phyloP scores from a whole-genome alignment of 345 rosid species.

The Citrus australasica region DNA sequence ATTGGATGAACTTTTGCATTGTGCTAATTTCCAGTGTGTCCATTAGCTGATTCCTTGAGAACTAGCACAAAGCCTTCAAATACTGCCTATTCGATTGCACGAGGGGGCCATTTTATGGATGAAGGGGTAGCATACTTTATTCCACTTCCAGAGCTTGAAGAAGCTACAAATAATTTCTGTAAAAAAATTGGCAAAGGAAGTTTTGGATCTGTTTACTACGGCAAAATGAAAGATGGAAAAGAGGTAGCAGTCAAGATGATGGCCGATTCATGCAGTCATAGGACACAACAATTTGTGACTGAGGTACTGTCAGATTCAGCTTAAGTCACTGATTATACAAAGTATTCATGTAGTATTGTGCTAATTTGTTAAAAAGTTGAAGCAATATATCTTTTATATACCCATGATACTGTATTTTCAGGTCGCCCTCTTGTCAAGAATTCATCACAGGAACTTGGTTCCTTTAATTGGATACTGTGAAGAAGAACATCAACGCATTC shows the following conservation, averaged over 20 bases:
- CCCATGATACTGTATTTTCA: slow-evolving; percentile 24
- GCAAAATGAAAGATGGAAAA: slow-evolving; percentile 92
- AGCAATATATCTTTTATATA: neutral
- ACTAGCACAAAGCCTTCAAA: slow-evolving; percentile 43
- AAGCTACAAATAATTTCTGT: slow-evolving; percentile 69
- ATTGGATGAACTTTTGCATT: neutral
- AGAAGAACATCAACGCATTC: slow-evolving; percentile 62
- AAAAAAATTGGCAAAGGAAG: slow-evolving; percentile 92
- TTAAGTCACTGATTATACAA: neutral
- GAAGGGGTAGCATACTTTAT: slow-evolving; percentile 80
- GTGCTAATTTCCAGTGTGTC: slow-evolving; percentile 13
- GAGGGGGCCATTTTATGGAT: slow-evolving; percentile 66
- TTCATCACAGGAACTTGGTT: slow-evolving; percentile 95
- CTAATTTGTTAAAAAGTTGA: neutral
- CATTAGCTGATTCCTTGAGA: slow-evolving; percentile 48
- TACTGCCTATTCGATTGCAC: slow-evolving; percentile 45
- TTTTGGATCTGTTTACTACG: slow-evolving; percentile 88
- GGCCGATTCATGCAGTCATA: slow-evolving; percentile 60
- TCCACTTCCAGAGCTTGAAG: slow-evolving; percentile 65
- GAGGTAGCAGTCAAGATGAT: slow-evolving; percentile 92
- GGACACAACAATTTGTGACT: slow-evolving; percentile 84
- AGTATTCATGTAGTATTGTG: neutral
- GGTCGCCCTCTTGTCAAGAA: slow-evolving; percentile 93
- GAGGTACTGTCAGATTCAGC: slow-evolving; percentile 48
- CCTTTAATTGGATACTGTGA: slow-evolving; percentile 95